phyloP scores from a whole-genome alignment of 768 basidiomycete genomes.

The Serendipita sp. region DNA sequence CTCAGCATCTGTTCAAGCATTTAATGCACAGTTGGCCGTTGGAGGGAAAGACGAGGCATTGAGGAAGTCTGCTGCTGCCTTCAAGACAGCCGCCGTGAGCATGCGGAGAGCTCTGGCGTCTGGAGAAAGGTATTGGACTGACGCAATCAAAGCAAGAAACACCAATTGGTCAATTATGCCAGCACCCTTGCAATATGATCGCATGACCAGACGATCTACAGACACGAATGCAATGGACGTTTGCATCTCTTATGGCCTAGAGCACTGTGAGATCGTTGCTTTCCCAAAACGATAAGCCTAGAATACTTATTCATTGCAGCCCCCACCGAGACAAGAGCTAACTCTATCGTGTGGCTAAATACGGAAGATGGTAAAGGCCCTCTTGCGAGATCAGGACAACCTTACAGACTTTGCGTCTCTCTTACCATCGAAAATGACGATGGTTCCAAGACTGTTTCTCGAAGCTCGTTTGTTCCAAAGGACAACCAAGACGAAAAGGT shows the following conservation, averaged over 20 bases:
- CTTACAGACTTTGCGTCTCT: conserved; percentile 45
- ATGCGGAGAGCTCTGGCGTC: conserved; percentile 46
- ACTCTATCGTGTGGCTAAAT: conserved; percentile 48
- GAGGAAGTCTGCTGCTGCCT: conserved; percentile 53
- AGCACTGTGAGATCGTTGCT: conserved; percentile 43
- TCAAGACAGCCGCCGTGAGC: conserved; percentile 50
- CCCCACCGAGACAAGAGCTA: not conserved
- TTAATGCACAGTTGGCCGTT: conserved; percentile 52
- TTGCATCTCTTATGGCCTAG: conserved; percentile 60
- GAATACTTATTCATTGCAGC: not conserved
- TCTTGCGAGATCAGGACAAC: conserved; percentile 37
- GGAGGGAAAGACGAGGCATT: conserved; percentile 72
- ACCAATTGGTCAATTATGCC: conserved; percentile 71
- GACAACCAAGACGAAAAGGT: conserved; percentile 15
- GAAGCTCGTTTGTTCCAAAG: conserved; percentile 21
- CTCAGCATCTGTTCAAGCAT: conserved; percentile 49
- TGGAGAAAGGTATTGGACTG: conserved; percentile 65
- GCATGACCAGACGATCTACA: conserved; percentile 17
- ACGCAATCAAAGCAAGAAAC: conserved; percentile 50
- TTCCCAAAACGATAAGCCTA: conserved; percentile 9
- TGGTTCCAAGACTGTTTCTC: conserved; percentile 21
- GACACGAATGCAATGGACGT: conserved; percentile 74
- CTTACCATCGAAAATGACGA: conserved; percentile 23
- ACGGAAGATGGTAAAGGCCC: conserved; percentile 28
- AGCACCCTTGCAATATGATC: conserved; percentile 45